Evolutionary conservation across 768 basidiomycete genomes (phyloP).

Genomic region (Pulveroboletus sp.): DNA sequence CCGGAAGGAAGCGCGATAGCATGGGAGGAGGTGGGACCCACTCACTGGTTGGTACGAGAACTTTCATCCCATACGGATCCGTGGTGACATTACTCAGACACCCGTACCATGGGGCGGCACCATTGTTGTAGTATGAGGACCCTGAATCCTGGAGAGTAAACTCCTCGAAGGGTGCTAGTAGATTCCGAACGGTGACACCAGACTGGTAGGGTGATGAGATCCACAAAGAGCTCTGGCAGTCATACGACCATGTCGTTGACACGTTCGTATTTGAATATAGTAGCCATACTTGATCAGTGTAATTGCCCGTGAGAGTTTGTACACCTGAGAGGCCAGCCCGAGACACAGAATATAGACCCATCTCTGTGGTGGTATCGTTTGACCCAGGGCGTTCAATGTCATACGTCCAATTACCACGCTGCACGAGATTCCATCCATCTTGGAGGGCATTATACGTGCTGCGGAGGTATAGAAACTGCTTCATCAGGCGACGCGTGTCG

Average conservation of each 20-base stretch:
- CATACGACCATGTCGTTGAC: slow-evolving; percentile 57
- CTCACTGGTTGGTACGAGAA: slow-evolving; percentile 59
- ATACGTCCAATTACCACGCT: slow-evolving; percentile 82
- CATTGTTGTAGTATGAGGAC: slow-evolving; percentile 57
- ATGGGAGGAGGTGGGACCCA: slow-evolving; percentile 72
- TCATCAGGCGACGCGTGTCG: slow-evolving; percentile 66
- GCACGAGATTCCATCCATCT: slow-evolving; percentile 83
- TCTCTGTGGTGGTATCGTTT: slow-evolving; percentile 72
- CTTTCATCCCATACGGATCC: slow-evolving; percentile 77
- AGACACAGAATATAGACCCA: slow-evolving; percentile 83
- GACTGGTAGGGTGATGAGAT: slow-evolving; percentile 74
- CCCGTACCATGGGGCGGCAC: slow-evolving; percentile 61
- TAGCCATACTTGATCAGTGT: slow-evolving; percentile 73
- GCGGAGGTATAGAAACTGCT: slow-evolving; percentile 71
- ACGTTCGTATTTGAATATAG: slow-evolving; percentile 82
- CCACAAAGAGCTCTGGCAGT: slow-evolving; percentile 59
- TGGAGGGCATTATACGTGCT: slow-evolving; percentile 65
- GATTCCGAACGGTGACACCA: slow-evolving; percentile 60
- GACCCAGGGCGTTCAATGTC: slow-evolving; percentile 79
- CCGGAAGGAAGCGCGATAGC: slow-evolving; percentile 76
- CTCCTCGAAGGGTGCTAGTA: slow-evolving; percentile 81
- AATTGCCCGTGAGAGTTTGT: slow-evolving; percentile 60
- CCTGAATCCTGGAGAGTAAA: slow-evolving; percentile 64
- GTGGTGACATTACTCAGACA: slow-evolving; percentile 66
- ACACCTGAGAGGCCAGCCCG: slow-evolving; percentile 53